A percentile compares a stretch with the other conserved stretches of the same genome.
Conservation (phyloP, 768 basidiomycete species). For the Agrocybe chaxingu region DNA sequence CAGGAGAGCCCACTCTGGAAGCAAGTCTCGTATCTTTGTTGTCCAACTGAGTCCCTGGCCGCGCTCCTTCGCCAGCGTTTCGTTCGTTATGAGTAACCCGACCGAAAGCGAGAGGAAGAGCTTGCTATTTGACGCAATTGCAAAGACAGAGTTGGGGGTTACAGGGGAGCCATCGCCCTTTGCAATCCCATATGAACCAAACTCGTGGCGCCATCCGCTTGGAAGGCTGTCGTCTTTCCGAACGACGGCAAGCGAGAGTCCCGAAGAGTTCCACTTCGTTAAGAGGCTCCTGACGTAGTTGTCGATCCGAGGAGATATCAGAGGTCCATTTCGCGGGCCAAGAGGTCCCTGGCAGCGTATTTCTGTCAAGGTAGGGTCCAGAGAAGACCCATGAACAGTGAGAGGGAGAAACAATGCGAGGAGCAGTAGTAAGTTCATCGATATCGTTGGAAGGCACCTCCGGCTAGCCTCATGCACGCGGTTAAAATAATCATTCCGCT, state of each 20-base stretch:
- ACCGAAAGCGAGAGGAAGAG: slow-evolving; percentile 35
- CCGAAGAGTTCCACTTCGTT: slow-evolving; percentile 33
- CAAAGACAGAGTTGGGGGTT: slow-evolving; percentile 40
- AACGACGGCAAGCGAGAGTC: slow-evolving; percentile 37
- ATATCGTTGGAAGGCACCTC: no score
- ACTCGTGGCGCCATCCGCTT: slow-evolving; percentile 35
- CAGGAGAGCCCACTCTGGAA: slow-evolving; percentile 37
- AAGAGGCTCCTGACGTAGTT: slow-evolving; percentile 24
- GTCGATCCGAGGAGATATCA: slow-evolving; percentile 23
- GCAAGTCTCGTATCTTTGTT: slow-evolving; percentile 30
- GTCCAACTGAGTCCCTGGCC: slow-evolving; percentile 32
- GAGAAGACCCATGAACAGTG: no score
- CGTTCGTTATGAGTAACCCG: slow-evolving; percentile 36
- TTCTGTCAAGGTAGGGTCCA: no score
- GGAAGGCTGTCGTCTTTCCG: slow-evolving; percentile 25
- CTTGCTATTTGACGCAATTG: slow-evolving; percentile 44
- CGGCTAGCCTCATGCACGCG: no score
- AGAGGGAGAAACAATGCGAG: no score
- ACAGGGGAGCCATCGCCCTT: slow-evolving; percentile 29
- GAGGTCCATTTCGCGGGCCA: no score
- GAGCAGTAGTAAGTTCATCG: no score
- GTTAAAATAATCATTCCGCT: no score
- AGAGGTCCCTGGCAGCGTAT: no score
- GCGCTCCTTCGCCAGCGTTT: slow-evolving; percentile 27
- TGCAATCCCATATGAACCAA: slow-evolving; percentile 34